A percentile compares a stretch with the other conserved stretches of the same genome.
phyloP scores from a whole-genome alignment of 1,284 basidiomycete genomes.

The Meira miltonrushii region DNA sequence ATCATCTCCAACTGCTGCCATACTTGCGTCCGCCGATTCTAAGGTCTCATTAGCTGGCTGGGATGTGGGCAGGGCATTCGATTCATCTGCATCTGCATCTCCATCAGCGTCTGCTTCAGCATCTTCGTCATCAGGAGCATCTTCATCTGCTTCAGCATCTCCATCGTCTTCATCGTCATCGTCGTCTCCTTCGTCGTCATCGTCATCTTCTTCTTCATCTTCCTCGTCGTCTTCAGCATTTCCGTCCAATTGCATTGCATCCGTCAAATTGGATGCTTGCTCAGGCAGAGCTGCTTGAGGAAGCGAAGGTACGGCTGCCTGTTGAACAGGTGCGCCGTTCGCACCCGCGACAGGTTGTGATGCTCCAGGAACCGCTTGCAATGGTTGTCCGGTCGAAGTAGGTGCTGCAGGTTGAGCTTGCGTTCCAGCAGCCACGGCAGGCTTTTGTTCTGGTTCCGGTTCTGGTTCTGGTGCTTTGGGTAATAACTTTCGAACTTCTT shows the following conservation, averaged over 20 bases:
- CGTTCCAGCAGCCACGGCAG: neutral
- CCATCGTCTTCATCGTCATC: conserved; percentile 10
- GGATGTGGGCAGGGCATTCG: neutral
- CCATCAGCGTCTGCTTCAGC: conserved; percentile 3
- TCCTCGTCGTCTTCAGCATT: conserved; percentile 11
- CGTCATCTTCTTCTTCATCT: conserved; percentile 11
- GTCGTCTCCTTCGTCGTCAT: conserved; percentile 13
- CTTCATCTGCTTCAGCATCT: conserved; percentile 3
- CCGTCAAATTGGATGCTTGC: neutral
- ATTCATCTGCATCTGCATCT: conserved; percentile 6
- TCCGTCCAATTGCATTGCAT: neutral
- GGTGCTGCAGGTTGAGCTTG: neutral
- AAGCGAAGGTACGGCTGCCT: neutral
- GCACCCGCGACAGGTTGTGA: neutral
- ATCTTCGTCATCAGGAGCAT: conserved; percentile 9
- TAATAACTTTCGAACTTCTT: conserved; percentile 17
- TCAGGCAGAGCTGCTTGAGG: neutral
- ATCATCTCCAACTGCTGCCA: neutral
- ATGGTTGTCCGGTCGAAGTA: neutral
- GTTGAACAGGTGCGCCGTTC: neutral
- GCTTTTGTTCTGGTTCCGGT: neutral
- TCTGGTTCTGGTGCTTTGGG: conserved; percentile 9
- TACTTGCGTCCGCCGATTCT: neutral
- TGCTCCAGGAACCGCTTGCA: neutral
- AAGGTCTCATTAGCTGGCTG: neutral